Base-by-base conservation (phyloP, 2,329 filamentous ascomycete species). In the Acrocalymma vagum region DNA sequence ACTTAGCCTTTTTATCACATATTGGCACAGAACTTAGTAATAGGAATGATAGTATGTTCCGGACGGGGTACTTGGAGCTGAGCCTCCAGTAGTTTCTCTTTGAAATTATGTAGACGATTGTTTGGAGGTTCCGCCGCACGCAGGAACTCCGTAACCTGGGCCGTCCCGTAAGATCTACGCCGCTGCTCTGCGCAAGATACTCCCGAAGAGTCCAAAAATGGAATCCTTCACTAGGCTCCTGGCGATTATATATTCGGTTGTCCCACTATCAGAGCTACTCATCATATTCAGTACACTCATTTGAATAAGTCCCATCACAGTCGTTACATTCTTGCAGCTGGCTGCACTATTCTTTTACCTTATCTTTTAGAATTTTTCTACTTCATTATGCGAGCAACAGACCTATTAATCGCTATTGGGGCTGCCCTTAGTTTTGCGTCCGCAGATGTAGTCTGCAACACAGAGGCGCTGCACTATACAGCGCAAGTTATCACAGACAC, bases 301-400 rank as follows among this genome's bases (percentile, higher is more conserved):
- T 28, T 28, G 7, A 28, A 9, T 3, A 28, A 6, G n/a, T 13
- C n/a, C n/a, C 3, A 28, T 28, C n/a, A 28, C 26, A 28, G 7
- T 28, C 3, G 7, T 28, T 28, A 8, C n/a, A 8, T 28, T 28
- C 26, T 28, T 28, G 26, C 26, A 28, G n/a, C 26, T 3, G 7
- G 26, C 26, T 9, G 26, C 26, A 28, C 26, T 15, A 28, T 28
- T 28, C n/a, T 28, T 28, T n/a, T n/a, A 28, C n/a, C n/a, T n/a
- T 15, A 28, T 8, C 26, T 28, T 28, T n/a, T n/a, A n/a, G 6
- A 7, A 15, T 28, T 15, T 28, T 28, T 13, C 26, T n/a, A 28
- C 26, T 28, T 28, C 3, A 28, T n/a, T 15, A 28, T 28, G 26
- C 26, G 26, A 28, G 26, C 26, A 28, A 28, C 26, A 15, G 26